A percentile compares a stretch with the other conserved stretches of the same genome.
Conservation (phyloP, 1,139 yeast genomes). For the Kluyveromyces sp. region DNA sequence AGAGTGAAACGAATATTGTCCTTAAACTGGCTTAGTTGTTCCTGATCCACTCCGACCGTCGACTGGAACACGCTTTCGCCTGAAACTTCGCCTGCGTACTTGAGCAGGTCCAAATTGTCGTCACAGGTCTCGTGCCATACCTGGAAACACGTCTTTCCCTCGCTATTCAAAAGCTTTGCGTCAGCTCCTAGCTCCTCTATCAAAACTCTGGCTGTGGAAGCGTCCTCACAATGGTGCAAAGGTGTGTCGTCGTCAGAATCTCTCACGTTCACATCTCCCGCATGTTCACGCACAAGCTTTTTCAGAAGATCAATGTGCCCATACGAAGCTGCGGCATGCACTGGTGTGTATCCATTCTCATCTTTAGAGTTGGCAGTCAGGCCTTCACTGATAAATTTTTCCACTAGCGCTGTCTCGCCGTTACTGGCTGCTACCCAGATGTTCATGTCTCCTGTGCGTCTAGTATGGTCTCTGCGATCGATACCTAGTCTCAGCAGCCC, state of each 20-base stretch:
- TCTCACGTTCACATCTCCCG: constrained; percentile 75
- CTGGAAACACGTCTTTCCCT: constrained; percentile 63
- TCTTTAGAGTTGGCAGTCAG: constrained; percentile 69
- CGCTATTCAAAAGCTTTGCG: constrained; percentile 53
- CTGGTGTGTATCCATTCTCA: constrained; percentile 89
- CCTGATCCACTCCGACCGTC: constrained; percentile 39
- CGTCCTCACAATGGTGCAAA: constrained; percentile 79
- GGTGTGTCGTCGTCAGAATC: constrained; percentile 96
- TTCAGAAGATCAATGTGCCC: constrained; percentile 66
- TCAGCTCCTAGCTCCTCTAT: constrained; percentile 66
- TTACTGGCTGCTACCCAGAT: constrained; percentile 97
- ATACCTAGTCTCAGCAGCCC: too few relatives aligned
- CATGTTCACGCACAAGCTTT: constrained; percentile 45
- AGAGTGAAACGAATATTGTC: constrained; percentile 49
- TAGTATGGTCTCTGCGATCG: neutral
- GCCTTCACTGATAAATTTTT: constrained; percentile 45
- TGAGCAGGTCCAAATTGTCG: constrained; percentile 73
- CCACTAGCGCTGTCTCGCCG: constrained; percentile 56
- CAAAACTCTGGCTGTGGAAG: constrained; percentile 53
- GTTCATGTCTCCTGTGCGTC: constrained; percentile 37
- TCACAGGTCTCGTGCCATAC: constrained; percentile 68
- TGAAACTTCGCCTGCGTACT: constrained; percentile 47
- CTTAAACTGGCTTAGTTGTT: constrained; percentile 37
- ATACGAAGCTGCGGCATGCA: constrained; percentile 95
- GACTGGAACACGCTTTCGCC: constrained; percentile 30